Evolutionary conservation across 352 stramenopile genomes (phyloP).

Genomic region (Pythium volutum): DNA sequence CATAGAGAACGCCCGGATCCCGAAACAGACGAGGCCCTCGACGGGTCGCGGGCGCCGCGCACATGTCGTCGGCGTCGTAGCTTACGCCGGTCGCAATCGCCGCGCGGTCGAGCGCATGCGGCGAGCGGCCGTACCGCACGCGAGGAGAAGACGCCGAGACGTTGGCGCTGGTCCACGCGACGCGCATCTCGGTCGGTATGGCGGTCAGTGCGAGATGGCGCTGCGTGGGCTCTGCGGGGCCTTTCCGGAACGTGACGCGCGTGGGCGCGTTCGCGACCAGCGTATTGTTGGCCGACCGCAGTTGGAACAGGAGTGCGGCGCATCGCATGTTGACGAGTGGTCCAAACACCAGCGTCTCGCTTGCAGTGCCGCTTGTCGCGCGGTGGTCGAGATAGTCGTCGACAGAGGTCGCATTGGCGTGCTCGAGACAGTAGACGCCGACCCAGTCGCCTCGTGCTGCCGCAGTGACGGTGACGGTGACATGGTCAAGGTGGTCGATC

Average conservation of each 20-base stretch:
- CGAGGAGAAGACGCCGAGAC: constrained; percentile 17
- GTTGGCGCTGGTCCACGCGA: constrained; percentile 26
- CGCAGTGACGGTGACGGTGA: background rate
- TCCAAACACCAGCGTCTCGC: constrained; percentile 15
- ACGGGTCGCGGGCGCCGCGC: background rate
- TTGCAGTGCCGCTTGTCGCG: background rate
- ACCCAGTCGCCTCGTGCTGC: constrained; percentile 26
- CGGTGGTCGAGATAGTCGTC: constrained; percentile 23
- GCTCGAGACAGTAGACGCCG: constrained; percentile 35
- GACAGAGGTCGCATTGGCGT: background rate
- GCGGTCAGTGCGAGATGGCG: constrained; percentile 27
- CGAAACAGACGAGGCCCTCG: constrained; percentile 1
- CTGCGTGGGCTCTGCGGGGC: constrained; percentile 24
- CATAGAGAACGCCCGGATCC: constrained; percentile 9
- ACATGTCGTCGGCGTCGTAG: constrained; percentile 22
- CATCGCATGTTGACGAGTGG: constrained; percentile 33
- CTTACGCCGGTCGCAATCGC: background rate
- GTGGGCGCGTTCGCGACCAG: constrained; percentile 3
- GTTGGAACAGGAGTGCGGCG: constrained; percentile 27
- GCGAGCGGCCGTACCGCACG: constrained; percentile 18
- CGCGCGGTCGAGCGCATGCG: background rate
- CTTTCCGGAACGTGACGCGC: constrained; percentile 17
- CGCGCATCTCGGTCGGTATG: constrained; percentile 21
- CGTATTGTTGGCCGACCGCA: constrained; percentile 20
- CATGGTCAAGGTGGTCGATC: background rate